A percentile compares a stretch with the other conserved stretches of the same genome.
These are phyloP conservation scores for Fusarium incarnatum DNA, from an alignment of 2,329 filamentous ascomycete genomes.

Conservation along the genomic window DNA sequence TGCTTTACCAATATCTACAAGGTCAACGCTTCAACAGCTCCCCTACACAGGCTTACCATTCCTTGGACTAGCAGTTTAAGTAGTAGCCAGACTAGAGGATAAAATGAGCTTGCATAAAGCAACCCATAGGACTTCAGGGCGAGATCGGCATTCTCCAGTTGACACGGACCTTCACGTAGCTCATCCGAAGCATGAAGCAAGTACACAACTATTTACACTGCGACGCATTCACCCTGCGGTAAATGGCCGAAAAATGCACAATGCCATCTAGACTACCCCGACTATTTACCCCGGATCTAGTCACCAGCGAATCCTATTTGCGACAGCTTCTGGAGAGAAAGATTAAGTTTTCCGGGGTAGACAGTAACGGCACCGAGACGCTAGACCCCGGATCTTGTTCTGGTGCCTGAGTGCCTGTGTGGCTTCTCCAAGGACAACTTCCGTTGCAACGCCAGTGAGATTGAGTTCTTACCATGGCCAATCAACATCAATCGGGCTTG, in stretches of 20 bases:
- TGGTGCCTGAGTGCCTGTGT: not conserved
- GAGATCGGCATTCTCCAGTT: no score
- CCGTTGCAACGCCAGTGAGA: not conserved
- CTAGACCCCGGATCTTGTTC: constrained; percentile 20
- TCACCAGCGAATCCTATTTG: not conserved
- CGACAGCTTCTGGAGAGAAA: not conserved
- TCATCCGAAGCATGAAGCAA: not conserved
- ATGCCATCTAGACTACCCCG: not conserved
- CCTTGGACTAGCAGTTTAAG: rapidly evolving
- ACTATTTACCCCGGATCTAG: not conserved
- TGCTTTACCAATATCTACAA: no score
- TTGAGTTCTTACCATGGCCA: not conserved
- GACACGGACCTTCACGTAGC: not conserved
- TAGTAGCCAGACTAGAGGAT: no score
- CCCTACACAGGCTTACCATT: no score
- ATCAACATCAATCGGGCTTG: not conserved
- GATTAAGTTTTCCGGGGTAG: constrained; percentile 36
- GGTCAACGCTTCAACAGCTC: not conserved
- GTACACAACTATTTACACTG: not conserved
- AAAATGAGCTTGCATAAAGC: no score
- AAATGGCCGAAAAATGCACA: not conserved
- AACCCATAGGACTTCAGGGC: no score
- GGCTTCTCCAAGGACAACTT: not conserved
- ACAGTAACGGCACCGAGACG: not conserved
- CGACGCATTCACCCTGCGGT: not conserved